phyloP scores from a whole-genome alignment of 257 asterid genomes.

The Coffea eugenioides region DNA sequence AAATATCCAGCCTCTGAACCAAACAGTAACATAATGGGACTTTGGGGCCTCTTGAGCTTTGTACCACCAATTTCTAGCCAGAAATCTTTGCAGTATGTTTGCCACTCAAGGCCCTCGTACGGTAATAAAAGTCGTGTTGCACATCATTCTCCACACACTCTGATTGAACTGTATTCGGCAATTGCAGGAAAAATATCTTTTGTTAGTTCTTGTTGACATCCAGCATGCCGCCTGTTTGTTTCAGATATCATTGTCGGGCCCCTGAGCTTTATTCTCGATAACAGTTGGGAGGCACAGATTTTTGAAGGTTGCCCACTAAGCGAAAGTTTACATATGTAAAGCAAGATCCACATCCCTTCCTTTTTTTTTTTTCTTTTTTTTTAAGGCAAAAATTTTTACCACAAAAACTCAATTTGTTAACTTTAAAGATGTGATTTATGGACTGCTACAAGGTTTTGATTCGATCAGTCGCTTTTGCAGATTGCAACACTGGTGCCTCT shows the following conservation, averaged over 20 bases:
- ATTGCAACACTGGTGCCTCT: too few species aligned
- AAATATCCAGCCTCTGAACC: neutral
- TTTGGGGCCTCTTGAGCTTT: neutral
- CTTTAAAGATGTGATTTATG: too few species aligned
- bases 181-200: too few species aligned
- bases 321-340: too few species aligned
- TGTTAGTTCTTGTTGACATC: neutral
- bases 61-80: neutral
- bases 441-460: too few species aligned
- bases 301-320: neutral
- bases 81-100: neutral
- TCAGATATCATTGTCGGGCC: neutral
- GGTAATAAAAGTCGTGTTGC: neutral
- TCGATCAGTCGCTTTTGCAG: too few species aligned
- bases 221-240: neutral
- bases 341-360: too few species aligned
- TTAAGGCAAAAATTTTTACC: too few species aligned
- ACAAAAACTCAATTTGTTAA: too few species aligned
- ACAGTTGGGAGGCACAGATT: neutral
- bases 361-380: too few species aligned
- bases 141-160: neutral
- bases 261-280: neutral
- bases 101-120: neutral
- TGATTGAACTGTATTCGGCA: neutral
- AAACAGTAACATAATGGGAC: neutral